phyloP scores from a whole-genome alignment of 768 basidiomycete species.

The Boletus speciosus region DNA sequence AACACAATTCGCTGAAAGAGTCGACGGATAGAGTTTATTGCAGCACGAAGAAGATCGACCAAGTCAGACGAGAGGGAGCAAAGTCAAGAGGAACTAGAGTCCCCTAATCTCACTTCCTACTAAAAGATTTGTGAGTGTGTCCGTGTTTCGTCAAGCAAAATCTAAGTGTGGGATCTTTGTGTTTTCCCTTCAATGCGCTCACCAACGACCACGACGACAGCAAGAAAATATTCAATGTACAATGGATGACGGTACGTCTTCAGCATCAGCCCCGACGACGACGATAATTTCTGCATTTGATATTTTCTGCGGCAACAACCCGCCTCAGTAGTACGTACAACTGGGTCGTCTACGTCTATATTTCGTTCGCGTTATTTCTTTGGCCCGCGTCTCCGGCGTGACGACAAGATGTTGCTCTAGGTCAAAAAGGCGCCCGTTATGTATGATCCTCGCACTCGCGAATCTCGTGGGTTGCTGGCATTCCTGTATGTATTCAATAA shows the following conservation, averaged over 20 bases:
- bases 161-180: neutral
- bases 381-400: neutral
- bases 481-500: slow-evolving; percentile 24
- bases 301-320: slow-evolving; percentile 38
- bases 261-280: slow-evolving; percentile 73
- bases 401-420: slow-evolving; percentile 10
- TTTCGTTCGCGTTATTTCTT: neutral
- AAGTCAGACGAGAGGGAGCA: too few relatives aligned
- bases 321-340: slow-evolving; percentile 30
- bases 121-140: slow-evolving; percentile 13
- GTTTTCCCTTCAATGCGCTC: slow-evolving; percentile 1
- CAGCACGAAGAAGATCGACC: too few relatives aligned
- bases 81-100: too few relatives aligned
- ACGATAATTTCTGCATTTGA: slow-evolving; percentile 47
- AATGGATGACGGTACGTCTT: slow-evolving; percentile 76
- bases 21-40: too few relatives aligned
- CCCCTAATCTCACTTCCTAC: too few relatives aligned
- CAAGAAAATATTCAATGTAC: slow-evolving; percentile 32
- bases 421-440: slow-evolving; percentile 69
- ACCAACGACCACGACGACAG: slow-evolving; percentile 13
- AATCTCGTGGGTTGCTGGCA: slow-evolving; percentile 61
- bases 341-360: slow-evolving; percentile 65
- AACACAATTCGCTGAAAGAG: too few relatives aligned
- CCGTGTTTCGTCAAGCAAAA: slow-evolving; percentile 10
- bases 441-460: slow-evolving; percentile 69